phyloP scores from a whole-genome alignment of 2,329 filamentous ascomycete species.

The Aspergillus sp. region DNA sequence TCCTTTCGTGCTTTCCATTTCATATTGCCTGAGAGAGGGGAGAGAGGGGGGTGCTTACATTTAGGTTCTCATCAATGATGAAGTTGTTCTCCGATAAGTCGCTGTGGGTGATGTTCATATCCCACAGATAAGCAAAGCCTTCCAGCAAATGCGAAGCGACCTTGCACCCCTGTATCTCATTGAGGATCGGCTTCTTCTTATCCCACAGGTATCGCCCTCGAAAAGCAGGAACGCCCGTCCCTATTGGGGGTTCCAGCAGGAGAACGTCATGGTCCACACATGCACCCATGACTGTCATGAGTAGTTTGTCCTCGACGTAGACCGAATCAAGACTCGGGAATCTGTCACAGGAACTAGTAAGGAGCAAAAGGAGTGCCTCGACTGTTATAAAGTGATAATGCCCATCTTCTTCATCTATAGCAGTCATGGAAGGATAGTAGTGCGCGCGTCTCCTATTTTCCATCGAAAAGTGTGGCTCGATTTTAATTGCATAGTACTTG shows the following conservation, averaged over 20 bases:
- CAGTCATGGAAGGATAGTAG: neutral
- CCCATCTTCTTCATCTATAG: neutral
- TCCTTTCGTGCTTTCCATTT: too few species aligned
- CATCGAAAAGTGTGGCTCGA: slow-evolving; percentile 8
- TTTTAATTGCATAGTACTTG: slow-evolving; percentile 16
- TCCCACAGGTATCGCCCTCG: slow-evolving; percentile 9
- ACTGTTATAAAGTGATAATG: slow-evolving; percentile 14
- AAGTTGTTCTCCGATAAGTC: slow-evolving; percentile 25
- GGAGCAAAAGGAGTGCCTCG: slow-evolving; percentile 20
- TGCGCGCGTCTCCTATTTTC: neutral
- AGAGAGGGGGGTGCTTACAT: slow-evolving; percentile 10
- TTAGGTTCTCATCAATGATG: slow-evolving; percentile 20
- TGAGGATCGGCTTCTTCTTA: slow-evolving; percentile 11
- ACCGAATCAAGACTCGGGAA: slow-evolving; percentile 23
- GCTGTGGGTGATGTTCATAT: slow-evolving; percentile 20
- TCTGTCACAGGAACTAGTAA: slow-evolving; percentile 15
- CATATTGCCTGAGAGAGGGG: neutral
- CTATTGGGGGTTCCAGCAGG: neutral
- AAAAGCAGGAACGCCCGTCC: slow-evolving; percentile 6
- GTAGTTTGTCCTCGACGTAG: slow-evolving; percentile 16
- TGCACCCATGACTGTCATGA: slow-evolving; percentile 23
- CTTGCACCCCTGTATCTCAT: slow-evolving; percentile 21
- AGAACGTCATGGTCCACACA: slow-evolving; percentile 11
- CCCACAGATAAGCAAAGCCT: slow-evolving; percentile 19
- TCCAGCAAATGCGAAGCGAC: slow-evolving; percentile 23